phyloP scores from a whole-genome alignment of 2,329 filamentous ascomycete species.

The Trichophyton schoenleinii region DNA sequence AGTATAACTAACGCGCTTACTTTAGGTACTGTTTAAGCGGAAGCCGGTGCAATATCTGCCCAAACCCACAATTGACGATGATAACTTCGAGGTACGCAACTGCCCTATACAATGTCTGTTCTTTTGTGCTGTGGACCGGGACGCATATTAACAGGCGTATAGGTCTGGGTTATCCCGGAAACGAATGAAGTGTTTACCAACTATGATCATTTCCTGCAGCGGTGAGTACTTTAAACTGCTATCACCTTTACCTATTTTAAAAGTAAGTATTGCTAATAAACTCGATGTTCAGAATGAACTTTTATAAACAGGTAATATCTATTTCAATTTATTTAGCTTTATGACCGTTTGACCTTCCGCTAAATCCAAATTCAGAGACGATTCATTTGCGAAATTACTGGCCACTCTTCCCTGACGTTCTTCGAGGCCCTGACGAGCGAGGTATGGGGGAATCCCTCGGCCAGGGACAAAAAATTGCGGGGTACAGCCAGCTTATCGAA shows the following conservation, averaged over 20 bases:
- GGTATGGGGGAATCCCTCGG: conserved; percentile 42
- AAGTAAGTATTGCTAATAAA: neutral
- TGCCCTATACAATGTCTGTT: neutral
- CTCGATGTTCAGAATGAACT: conserved; percentile 58
- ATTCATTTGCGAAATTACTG: conserved; percentile 93
- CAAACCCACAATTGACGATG: conserved; percentile 60
- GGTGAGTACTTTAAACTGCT: conserved; percentile 45
- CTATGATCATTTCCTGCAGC: conserved; percentile 75
- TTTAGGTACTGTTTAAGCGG: conserved; percentile 84
- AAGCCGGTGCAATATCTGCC: conserved; percentile 81
- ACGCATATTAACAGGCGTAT: conserved; percentile 13
- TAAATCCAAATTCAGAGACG: conserved; percentile 45
- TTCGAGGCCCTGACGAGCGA: conserved; percentile 88
- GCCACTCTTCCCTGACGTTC: conserved; percentile 79
- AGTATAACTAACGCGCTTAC: neutral
- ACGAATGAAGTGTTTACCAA: conserved; percentile 81
- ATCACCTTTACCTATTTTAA: conserved; percentile 16
- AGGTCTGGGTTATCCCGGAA: conserved; percentile 87
- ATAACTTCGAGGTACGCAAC: conserved; percentile 63
- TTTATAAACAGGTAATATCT: conserved; percentile 65
- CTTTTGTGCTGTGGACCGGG: conserved; percentile 2
- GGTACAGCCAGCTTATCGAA: conserved; percentile 18
- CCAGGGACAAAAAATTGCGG: neutral
- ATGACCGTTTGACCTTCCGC: neutral
- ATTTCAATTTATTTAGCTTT: neutral